Conservation (phyloP, 495 filamentous ascomycete species). For the Cladorrhinum samala region DNA sequence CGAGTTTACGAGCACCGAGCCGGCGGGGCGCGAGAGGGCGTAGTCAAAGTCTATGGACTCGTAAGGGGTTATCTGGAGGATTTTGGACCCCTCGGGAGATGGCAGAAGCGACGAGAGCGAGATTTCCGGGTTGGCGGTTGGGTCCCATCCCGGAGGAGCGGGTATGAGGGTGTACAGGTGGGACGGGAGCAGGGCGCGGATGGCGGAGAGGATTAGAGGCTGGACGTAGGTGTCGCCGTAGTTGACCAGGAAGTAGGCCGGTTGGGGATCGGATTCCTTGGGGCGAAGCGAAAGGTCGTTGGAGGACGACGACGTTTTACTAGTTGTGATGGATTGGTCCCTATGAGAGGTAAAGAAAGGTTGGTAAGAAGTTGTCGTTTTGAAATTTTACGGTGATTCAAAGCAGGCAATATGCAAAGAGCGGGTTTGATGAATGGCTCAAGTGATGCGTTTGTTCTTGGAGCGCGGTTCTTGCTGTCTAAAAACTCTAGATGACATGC, state of each 20-base stretch:
- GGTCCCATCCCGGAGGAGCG: slow-evolving; percentile 14
- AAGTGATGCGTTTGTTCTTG: neutral
- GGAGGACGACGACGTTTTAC: neutral
- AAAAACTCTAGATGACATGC: neutral
- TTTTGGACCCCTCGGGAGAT: slow-evolving; percentile 31
- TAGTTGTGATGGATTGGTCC: neutral
- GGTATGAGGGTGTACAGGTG: slow-evolving; percentile 28
- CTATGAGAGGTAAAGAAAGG: too few relatives aligned
- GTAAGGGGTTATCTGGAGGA: slow-evolving; percentile 83
- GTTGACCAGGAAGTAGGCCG: slow-evolving; percentile 67
- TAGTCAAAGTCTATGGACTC: slow-evolving; percentile 80
- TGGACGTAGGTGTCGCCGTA: slow-evolving; percentile 85
- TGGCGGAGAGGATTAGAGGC: slow-evolving; percentile 66
- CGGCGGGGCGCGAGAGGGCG: slow-evolving; percentile 51
- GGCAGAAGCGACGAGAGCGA: slow-evolving; percentile 28
- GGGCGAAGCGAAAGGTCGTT: neutral
- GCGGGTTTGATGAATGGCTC: too few relatives aligned
- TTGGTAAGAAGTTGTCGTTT: too few relatives aligned
- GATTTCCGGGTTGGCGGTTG: slow-evolving; percentile 17
- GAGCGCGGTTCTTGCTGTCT: neutral
- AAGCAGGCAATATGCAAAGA: neutral
- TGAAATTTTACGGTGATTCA: too few relatives aligned
- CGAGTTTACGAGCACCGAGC: slow-evolving; percentile 64
- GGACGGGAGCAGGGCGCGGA: slow-evolving; percentile 54
- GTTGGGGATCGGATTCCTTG: slow-evolving; percentile 18